Conservation (phyloP, 2,329 filamentous ascomycete genomes). For the Alternaria arborescens region DNA sequence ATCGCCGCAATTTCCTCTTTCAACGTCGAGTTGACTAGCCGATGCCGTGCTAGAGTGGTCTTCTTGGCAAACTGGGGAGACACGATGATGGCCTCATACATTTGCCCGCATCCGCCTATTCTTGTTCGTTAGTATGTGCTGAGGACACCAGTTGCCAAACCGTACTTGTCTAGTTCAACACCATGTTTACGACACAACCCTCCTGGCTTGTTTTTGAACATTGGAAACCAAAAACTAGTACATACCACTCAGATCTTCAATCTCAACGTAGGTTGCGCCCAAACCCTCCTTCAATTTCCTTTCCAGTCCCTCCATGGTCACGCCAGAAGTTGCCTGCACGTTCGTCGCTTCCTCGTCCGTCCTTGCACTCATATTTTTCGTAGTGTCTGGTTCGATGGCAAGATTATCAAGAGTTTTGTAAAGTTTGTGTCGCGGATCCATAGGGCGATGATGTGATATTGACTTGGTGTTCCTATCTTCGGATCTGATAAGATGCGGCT, state of each 20-base stretch:
- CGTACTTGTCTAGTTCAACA: not conserved
- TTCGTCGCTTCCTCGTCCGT: slow-evolving; percentile 57
- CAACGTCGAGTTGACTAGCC: slow-evolving; percentile 82
- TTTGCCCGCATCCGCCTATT: slow-evolving; percentile 74
- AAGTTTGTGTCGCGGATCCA: slow-evolving; percentile 49
- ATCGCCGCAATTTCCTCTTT: slow-evolving; percentile 90
- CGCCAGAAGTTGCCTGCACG: slow-evolving; percentile 64
- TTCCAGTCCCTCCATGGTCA: slow-evolving; percentile 77
- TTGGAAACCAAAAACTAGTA: slow-evolving; percentile 15
- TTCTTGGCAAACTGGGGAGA: slow-evolving; percentile 61
- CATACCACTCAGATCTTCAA: slow-evolving; percentile 91
- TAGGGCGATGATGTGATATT: slow-evolving; percentile 29
- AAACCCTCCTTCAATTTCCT: slow-evolving; percentile 74
- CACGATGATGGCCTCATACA: slow-evolving; percentile 74
- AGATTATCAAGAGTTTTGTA: slow-evolving; percentile 43
- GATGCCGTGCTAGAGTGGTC: slow-evolving; percentile 81
- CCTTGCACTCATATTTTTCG: slow-evolving; percentile 53
- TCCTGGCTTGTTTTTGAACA: not conserved
- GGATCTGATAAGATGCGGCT: slow-evolving; percentile 47
- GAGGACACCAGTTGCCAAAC: not conserved
- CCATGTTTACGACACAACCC: too few species aligned
- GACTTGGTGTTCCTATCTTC: slow-evolving; percentile 31
- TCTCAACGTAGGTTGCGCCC: slow-evolving; percentile 80
- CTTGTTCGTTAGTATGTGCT: slow-evolving; percentile 22
- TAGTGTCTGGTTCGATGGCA: slow-evolving; percentile 27